Conservation (phyloP, 1,284 basidiomycete species). For the Apiotrichum siamense region DNA sequence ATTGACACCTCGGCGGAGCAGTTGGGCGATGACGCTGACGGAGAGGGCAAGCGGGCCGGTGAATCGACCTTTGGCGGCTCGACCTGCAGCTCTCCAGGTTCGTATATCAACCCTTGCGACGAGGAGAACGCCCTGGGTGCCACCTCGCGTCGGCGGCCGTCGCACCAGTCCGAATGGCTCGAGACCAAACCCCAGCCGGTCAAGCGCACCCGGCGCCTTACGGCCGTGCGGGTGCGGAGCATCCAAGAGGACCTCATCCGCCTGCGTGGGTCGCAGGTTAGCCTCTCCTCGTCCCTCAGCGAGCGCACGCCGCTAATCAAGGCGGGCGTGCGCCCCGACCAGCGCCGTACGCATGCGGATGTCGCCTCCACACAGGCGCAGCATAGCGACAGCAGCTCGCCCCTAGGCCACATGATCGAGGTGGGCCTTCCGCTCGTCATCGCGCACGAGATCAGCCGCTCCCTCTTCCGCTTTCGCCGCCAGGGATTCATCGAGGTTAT, state of each 20-base stretch:
- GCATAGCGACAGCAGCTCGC: background rate
- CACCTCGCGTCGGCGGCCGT: background rate
- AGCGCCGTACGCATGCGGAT: slow-evolving; percentile 22
- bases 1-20: background rate
- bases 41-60: too few species aligned
- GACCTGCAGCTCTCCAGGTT: slow-evolving; percentile 7
- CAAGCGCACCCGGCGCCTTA: slow-evolving; percentile 30
- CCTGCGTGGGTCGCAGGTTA: background rate
- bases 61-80: background rate
- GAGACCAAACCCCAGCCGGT: background rate
- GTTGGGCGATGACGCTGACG: background rate
- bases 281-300: background rate
- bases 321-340: slow-evolving; percentile 37
- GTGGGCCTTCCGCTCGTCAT: slow-evolving; percentile 36
- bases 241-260: background rate
- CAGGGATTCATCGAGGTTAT: slow-evolving; percentile 74
- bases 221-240: slow-evolving; percentile 28
- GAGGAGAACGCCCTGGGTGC: slow-evolving; percentile 14
- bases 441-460: slow-evolving; percentile 66
- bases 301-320: slow-evolving; percentile 45
- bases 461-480: slow-evolving; percentile 65
- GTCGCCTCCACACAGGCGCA: slow-evolving; percentile 4
- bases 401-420: slow-evolving; percentile 37
- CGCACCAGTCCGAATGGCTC: background rate
- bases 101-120: background rate